Base-by-base conservation (phyloP, 2,329 filamentous ascomycete species). In the Pseudopithomyces chartarum region DNA sequence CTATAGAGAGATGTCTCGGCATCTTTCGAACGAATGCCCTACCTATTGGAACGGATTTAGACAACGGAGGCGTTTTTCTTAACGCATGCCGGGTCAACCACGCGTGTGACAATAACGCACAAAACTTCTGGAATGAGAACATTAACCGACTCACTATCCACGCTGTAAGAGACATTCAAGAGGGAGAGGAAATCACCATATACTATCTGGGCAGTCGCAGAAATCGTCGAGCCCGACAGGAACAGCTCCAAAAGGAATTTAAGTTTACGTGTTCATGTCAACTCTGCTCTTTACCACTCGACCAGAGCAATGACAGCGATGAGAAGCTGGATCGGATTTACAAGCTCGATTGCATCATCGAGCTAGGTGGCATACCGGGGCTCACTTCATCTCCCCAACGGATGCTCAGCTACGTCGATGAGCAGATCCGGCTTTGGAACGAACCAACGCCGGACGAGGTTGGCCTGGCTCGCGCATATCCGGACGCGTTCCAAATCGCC, bases 161-260 rank as follows among this genome's bases (percentile, higher is more conserved):
- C 64, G 70, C 74, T 52, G 52, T 74, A 40, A 66, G 68, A 56
- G 66, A 75, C 19, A 76, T 78, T 20, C 20, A 54, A 2, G 61
- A 71, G 47, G 73, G 70, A 19, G 70, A 76, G 48, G 75, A 79
- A 54, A 71, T 77, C 42, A 75, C 72, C 6, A 69, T 78, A 52
- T 65, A 56, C 34, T 78, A 77, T 57, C 61, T 76, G 1, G 42
- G 44, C 26, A 7, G 46, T 43, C 22, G 59, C 22, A 65, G 61
- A 22, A 66, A 45, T 55, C 67, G 66, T 46, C 36, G 59, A 60
- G 45, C 46, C 34, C 69, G 72, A 2, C 65, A 69, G 34, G 32
- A 63, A 38, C 52, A 55, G 34, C 66, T 76, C 26, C 58, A 59
- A 56, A 38, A 62, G 34, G 65, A 62, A 17, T 78, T 79, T 56